Percentiles rank a stretch among this genome's conserved stretches.
Evolutionary conservation across 345 rosid species (phyloP).

Genomic region (Physaria fendleri): DNA sequence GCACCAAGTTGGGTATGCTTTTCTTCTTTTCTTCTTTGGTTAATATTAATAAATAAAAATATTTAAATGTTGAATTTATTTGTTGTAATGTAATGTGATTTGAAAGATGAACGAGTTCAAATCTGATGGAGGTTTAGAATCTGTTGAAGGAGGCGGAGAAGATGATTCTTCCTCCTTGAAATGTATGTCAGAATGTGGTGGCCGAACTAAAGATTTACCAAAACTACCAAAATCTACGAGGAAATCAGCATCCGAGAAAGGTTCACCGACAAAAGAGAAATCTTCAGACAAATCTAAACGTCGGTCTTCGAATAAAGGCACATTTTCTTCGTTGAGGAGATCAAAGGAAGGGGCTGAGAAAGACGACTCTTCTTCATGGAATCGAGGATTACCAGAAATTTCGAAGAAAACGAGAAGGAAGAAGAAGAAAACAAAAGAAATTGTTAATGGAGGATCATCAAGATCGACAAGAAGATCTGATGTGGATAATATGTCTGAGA

Average conservation of each 20-base stretch:
- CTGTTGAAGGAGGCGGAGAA: conserved; percentile 33
- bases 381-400: conserved; percentile 18
- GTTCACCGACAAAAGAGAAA: conserved; percentile 37
- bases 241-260: conserved; percentile 25
- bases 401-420: conserved; percentile 47
- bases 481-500: conserved; percentile 30
- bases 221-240: conserved; percentile 26
- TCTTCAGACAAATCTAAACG: conserved; percentile 44
- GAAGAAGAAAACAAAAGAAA: conserved; percentile 52
- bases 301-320: conserved; percentile 36
- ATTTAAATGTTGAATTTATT: neutral
- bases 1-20: conserved; percentile 56
- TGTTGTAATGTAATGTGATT: neutral
- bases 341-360: conserved; percentile 11
- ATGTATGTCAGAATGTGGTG: conserved; percentile 59
- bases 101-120: conserved; percentile 66
- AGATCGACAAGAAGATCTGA: conserved; percentile 36
- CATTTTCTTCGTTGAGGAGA: conserved; percentile 14
- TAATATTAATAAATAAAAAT: too few relatives aligned
- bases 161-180: conserved; percentile 29
- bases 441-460: conserved; percentile 22
- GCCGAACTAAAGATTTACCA: conserved; percentile 20
- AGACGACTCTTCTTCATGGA: conserved; percentile 15
- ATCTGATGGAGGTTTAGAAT: conserved; percentile 20
- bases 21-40: neutral